A percentile compares a stretch with the other conserved stretches of the same genome.
phyloP scores from a whole-genome alignment of 163 green algal species.

The Prototheca cutis region DNA sequence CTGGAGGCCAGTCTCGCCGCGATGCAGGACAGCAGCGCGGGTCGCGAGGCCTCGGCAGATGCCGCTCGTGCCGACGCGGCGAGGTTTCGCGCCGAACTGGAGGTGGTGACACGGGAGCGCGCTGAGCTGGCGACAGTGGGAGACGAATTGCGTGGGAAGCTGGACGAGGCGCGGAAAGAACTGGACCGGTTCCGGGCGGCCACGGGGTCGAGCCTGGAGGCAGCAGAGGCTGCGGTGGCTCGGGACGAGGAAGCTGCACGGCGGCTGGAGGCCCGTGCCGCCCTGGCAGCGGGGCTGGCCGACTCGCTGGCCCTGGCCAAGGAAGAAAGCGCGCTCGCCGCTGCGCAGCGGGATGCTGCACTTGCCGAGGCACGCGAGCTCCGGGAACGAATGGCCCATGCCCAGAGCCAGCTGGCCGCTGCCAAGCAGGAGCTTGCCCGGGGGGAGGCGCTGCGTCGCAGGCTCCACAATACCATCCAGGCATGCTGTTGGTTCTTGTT shows the following conservation, averaged over 20 bases:
- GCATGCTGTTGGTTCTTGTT: no score
- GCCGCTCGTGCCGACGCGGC: conserved; percentile 27
- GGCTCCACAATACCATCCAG: conserved; percentile 69
- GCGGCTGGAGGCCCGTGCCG: conserved; percentile 41
- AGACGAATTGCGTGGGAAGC: background rate
- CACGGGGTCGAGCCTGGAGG: conserved; percentile 31
- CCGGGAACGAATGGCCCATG: background rate
- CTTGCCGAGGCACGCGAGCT: conserved; percentile 23
- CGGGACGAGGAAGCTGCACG: conserved; percentile 9
- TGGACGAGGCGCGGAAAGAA: conserved; percentile 3
- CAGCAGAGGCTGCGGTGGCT: conserved; percentile 7
- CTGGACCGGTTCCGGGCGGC: conserved; percentile 38
- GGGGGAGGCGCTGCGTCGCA: conserved; percentile 28
- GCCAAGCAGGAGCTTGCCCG: conserved; percentile 9
- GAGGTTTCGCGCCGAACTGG: conserved; percentile 42
- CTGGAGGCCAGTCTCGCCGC: conserved; percentile 44
- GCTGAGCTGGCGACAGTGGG: background rate
- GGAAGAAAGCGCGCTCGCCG: conserved; percentile 46
- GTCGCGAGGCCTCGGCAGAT: conserved; percentile 12
- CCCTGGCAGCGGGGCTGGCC: conserved; percentile 50
- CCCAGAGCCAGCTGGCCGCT: conserved; percentile 18
- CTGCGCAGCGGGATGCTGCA: conserved; percentile 43
- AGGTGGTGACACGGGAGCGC: conserved; percentile 8
- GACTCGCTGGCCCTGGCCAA: conserved; percentile 47
- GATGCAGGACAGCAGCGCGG: conserved; percentile 12